Conservation (phyloP, 23 red algal species). For the Gracilaria gracilis region DNA sequence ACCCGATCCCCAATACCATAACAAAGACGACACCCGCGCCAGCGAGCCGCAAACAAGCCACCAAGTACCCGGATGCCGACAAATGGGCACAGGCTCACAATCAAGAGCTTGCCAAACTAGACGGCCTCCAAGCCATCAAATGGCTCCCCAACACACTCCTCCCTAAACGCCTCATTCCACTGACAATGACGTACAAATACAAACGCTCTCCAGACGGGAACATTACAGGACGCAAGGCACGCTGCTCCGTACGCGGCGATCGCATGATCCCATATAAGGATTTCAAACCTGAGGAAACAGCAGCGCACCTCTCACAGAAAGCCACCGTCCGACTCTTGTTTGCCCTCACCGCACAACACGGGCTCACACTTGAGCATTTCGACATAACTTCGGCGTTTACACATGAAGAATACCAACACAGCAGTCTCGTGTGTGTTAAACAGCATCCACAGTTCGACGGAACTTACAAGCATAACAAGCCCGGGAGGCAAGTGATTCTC, state of each 20-base stretch:
- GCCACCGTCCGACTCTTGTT: too few species aligned
- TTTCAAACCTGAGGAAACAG: neutral
- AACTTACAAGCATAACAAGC: constrained; percentile 5
- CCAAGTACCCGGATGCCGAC: neutral
- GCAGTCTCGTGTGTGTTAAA: neutral
- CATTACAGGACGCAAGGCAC: neutral
- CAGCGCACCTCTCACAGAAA: neutral
- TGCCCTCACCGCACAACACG: too few species aligned
- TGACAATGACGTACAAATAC: constrained; percentile 3
- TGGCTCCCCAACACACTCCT: neutral
- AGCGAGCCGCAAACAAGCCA: neutral
- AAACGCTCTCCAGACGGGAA: neutral
- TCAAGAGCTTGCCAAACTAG: neutral
- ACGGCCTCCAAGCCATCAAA: neutral
- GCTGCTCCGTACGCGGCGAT: neutral
- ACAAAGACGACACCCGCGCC: too few species aligned
- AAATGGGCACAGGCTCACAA: neutral
- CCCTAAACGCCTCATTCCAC: neutral
- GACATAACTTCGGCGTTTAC: neutral
- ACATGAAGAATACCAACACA: constrained; percentile 33
- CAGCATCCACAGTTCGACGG: neutral
- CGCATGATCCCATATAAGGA: neutral
- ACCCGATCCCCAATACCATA: too few species aligned
- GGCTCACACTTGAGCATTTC: neutral
- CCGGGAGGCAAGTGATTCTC: too few species aligned